phyloP scores from a whole-genome alignment of 495 filamentous ascomycete genomes.

The Trichoderma gamsii region DNA sequence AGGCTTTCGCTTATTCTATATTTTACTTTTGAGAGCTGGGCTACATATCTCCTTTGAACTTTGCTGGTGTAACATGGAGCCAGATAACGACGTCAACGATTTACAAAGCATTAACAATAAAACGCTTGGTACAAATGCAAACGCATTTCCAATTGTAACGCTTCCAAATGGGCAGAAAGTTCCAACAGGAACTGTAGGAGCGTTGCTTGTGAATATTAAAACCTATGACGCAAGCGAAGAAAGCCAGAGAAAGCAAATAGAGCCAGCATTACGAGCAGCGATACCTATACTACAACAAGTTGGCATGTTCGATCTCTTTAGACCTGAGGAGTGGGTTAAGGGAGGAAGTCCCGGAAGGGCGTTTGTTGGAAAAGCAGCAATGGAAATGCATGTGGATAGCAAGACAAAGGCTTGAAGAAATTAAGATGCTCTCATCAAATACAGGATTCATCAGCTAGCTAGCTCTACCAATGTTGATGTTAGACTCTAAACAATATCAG shows the following conservation, averaged over 20 bases:
- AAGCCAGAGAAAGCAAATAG: slow-evolving; percentile 17
- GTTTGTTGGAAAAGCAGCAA: background rate
- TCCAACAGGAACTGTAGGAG: slow-evolving; percentile 26
- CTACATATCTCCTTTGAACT: no score
- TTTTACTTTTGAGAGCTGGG: no score
- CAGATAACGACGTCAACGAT: background rate
- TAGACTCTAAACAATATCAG: no score
- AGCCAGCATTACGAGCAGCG: slow-evolving; percentile 20
- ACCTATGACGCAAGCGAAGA: slow-evolving; percentile 23
- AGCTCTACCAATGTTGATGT: no score
- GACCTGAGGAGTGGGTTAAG: slow-evolving; percentile 24
- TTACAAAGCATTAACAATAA: background rate
- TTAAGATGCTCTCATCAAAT: no score
- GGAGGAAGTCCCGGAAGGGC: slow-evolving; percentile 13
- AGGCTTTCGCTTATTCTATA: no score
- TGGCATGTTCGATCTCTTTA: slow-evolving; percentile 26
- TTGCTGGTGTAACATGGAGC: background rate
- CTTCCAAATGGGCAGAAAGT: slow-evolving; percentile 25
- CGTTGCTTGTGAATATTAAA: slow-evolving; percentile 26
- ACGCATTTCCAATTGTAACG: slow-evolving; percentile 24
- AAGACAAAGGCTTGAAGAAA: no score
- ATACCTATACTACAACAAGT: slow-evolving; percentile 23
- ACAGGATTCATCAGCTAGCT: no score
- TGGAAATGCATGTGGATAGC: background rate
- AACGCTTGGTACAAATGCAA: slow-evolving; percentile 17